Conservation (phyloP, 208 protist species). For the Tritrichomonas musculus region DNA sequence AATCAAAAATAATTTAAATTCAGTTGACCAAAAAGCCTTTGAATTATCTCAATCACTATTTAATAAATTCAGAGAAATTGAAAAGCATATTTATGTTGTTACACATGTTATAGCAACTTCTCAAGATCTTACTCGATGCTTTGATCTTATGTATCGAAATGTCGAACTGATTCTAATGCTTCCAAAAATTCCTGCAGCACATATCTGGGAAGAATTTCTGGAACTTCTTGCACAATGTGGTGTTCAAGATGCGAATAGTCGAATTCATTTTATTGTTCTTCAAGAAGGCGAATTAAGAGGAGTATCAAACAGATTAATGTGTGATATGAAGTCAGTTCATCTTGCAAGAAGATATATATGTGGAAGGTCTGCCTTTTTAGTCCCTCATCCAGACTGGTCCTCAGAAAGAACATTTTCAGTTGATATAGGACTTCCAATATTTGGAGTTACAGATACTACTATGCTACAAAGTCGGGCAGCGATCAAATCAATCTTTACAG, state of each 20-base stretch:
- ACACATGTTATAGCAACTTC: neutral
- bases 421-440: neutral
- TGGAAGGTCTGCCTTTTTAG: neutral
- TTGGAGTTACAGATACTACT: neutral
- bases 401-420: neutral
- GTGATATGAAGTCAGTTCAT: neutral
- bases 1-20: neutral
- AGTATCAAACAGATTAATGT: neutral
- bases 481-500: neutral
- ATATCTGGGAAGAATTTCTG: conserved; percentile 19
- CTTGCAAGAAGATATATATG: neutral
- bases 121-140: neutral
- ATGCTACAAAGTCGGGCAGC: neutral
- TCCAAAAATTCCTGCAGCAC: neutral
- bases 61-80: neutral
- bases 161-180: neutral
- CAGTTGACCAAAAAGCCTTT: neutral
- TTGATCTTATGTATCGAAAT: neutral
- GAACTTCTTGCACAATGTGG: neutral
- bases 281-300: neutral
- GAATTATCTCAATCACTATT: neutral
- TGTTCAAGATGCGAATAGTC: neutral
- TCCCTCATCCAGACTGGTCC: neutral
- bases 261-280: neutral
- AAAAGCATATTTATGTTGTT: neutral